Evolutionary conservation across 345 rosid genomes (phyloP), one percentile per base, ranked within the genome.

Genomic region (Aquilaria yunnanensis): DNA sequence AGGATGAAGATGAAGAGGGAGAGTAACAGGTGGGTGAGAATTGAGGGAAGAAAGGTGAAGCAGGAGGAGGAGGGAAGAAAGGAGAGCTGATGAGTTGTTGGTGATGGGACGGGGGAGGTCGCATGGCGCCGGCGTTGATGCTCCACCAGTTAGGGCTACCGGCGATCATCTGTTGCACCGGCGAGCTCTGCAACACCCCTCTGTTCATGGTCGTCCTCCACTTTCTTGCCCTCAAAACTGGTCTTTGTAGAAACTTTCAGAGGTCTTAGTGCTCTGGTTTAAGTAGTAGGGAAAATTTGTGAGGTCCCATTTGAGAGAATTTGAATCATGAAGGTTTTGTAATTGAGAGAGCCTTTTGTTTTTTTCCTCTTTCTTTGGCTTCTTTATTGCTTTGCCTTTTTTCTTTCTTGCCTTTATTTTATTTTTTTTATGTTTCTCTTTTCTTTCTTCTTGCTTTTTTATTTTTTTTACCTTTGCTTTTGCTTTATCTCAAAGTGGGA

Each of bases 111-210:
- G 77, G 82, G 59, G 77, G 75, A 16, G 92, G 88, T 53, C 91
- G 88, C 67, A 85, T 78, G 85, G 65, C 78, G 53, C 69, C 77
- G 64, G 73, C 81, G 76, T 76, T 85, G 68, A 77, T 83, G 75
- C 72, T 86, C 93, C 96, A 88, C 91, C 82, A 84, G 66, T 76
- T 91, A 81, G 89, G 89, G 91, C 83, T 91, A 69, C 89, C 93
- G 68, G 90, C 74, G 83, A 84, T 83, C 80, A 90, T 69, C 81
- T 84, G 90, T 64, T 84, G 90, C 68, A 86, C 87, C 70, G 90
- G 86, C 55, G 96, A 86, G 72, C 83, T 84, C 75, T 87, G 87
- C 77, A 87, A 70, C 57, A 78, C 85, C 43, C 88, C 86, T 37
- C 85, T 71, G 71, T 91, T 85, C 96, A 88, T 91, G 56, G 55